A percentile compares a stretch with the other conserved stretches of the same genome.
Conservation (phyloP, 2,329 filamentous ascomycete species). For the Penicillium janthinellum region DNA sequence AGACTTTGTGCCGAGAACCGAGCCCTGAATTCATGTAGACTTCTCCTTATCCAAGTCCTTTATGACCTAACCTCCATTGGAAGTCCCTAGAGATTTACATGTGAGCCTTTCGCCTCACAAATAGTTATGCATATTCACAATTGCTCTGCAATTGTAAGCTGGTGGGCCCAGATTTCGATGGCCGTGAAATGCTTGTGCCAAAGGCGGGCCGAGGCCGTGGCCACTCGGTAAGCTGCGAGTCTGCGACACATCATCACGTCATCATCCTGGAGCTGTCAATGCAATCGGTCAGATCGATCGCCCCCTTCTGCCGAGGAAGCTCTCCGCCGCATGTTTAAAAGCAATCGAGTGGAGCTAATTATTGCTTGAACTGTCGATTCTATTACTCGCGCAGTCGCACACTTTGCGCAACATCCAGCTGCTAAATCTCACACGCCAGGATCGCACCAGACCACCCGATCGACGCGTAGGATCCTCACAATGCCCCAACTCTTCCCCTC, state of each 20-base stretch:
- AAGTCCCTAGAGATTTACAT: not conserved
- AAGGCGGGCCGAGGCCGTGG: not conserved
- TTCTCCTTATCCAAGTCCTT: not conserved
- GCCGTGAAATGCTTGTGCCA: not conserved
- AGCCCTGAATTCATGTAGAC: not conserved
- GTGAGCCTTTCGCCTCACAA: too few relatives aligned
- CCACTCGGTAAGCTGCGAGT: not conserved
- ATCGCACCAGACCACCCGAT: not conserved
- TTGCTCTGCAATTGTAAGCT: not conserved
- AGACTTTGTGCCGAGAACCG: not conserved
- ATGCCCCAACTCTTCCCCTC: conserved; percentile 60
- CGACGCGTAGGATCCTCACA: conserved; percentile 12
- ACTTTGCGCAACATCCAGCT: not conserved
- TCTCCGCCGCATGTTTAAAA: not conserved
- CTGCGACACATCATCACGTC: not conserved
- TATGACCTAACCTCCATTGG: not conserved
- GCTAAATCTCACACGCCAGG: conserved; percentile 13
- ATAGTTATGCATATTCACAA: not conserved
- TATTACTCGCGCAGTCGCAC: not conserved
- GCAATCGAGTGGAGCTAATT: not conserved
- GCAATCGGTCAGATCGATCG: not conserved
- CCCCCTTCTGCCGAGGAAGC: not conserved
- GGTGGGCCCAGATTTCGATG: not conserved
- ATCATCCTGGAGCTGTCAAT: not conserved
- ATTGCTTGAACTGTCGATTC: too few relatives aligned